Evolutionary conservation across 1,139 yeast genomes (phyloP).

Genomic region (Taiozyma sp.): DNA sequence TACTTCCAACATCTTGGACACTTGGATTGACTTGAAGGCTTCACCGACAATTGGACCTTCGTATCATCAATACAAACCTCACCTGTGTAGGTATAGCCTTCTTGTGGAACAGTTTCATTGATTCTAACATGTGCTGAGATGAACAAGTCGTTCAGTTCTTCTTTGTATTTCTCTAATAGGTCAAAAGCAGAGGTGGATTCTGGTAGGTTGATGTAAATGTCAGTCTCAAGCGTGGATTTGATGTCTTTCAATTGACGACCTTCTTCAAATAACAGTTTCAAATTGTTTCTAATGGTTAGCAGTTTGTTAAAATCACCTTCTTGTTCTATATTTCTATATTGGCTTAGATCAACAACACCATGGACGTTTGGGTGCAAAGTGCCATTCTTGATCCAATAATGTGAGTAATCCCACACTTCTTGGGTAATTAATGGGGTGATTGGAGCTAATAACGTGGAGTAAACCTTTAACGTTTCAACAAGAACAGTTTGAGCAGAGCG

Average conservation of each 20-base stretch:
- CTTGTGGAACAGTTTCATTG: constrained; percentile 23
- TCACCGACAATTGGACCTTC: constrained; percentile 33
- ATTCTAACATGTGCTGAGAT: constrained; percentile 56
- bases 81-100: constrained; percentile 27
- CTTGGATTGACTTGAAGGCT: constrained; percentile 44
- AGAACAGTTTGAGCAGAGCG: constrained; percentile 70
- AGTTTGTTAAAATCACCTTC: constrained; percentile 31
- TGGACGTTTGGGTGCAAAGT: constrained; percentile 48
- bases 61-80: constrained; percentile 27
- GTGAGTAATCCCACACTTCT: constrained; percentile 72
- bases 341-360: constrained; percentile 33
- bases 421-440: constrained; percentile 79
- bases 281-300: constrained; percentile 42
- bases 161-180: constrained; percentile 21
- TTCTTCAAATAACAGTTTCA: constrained; percentile 42
- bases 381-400: constrained; percentile 29
- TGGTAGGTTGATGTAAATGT: constrained; percentile 33
- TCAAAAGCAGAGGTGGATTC: constrained; percentile 18
- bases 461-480: constrained; percentile 51
- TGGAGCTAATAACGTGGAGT: constrained; percentile 68
- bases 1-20: constrained; percentile 96
- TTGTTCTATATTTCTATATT: constrained; percentile 30
- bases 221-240: constrained; percentile 63
- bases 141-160: constrained; percentile 47
- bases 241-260: constrained; percentile 43